Base-by-base conservation (phyloP, 2,329 filamentous ascomycete genomes). In the Cercospora janseana region DNA sequence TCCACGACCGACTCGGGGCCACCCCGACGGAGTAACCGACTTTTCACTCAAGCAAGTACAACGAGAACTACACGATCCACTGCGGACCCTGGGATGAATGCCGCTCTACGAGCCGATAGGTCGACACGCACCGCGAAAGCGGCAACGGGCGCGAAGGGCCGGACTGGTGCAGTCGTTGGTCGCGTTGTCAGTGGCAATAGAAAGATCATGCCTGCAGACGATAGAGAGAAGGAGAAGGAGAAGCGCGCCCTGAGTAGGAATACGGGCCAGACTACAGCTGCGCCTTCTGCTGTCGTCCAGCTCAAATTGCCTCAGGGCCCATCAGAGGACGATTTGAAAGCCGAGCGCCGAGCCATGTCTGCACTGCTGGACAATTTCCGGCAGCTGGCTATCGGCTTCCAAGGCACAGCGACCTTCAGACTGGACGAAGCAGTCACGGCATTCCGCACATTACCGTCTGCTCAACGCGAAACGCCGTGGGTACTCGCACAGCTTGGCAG, bases 391-490 rank as follows among this genome's bases (percentile, higher is more conserved):
- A 81, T 79, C 21, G 92, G 87, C 0, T 94, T 92, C 69, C 84
- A 86, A 60, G 79, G 85, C 4, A 75, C 95, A 38, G 85, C 85
- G 10, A 86, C 85, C 41, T 98, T 89, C 66, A 84, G 86, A 60
- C 88, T 88, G 58, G 75, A 81, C 16, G 84, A 93, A 52, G 87
- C 93, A 2, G 73, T 96, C 38, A 80, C 87, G 54, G 77, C 82
- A 2, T 90, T 92, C 66, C 79, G 79, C 52, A 78, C 82, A 0
- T 74, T 98, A 15, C 84, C 88, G 1, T 74, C 80, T 23, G 72
- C 77, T 4, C 92, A 97, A 63, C 83, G 88, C 60, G 90, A 95
- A 55, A 95, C 92, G 1, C 88, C 93, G 1, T 97, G 90, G 88
- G 89, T 96, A 10, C 77, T 96, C 49, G 85, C 90, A 4, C 89